Conservation (phyloP, 495 filamentous ascomycete species). For the Neurospora sp. region DNA sequence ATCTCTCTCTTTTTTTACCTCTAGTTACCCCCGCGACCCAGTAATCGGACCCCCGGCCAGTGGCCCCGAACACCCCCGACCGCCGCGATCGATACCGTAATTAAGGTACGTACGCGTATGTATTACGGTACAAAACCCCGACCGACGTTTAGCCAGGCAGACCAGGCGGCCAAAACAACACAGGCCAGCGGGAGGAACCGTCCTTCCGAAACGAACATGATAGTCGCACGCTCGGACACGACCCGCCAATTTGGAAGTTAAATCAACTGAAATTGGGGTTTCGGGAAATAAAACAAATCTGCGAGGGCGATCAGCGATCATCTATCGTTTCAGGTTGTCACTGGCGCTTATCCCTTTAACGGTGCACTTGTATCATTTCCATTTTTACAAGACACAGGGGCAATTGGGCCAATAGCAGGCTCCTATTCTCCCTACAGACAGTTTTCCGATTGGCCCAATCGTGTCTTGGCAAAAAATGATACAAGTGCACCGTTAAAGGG, state of each 20-base stretch:
- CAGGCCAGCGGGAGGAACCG: not conserved
- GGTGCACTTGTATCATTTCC: too few species aligned
- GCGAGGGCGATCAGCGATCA: not conserved
- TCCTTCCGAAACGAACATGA: not conserved
- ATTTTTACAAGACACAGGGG: too few species aligned
- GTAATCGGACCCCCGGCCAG: not conserved
- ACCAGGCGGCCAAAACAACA: not conserved
- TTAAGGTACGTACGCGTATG: not conserved
- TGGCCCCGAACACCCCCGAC: not conserved
- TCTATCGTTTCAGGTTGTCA: not conserved
- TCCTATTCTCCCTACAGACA: too few species aligned
- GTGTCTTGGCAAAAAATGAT: too few species aligned
- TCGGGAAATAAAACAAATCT: not conserved
- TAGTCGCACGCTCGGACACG: not conserved
- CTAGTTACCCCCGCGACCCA: not conserved
- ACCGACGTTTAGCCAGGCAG: not conserved
- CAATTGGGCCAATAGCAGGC: too few species aligned
- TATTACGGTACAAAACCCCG: not conserved
- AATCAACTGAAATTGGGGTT: not conserved
- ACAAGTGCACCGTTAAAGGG: too few species aligned
- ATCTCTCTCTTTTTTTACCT: not conserved
- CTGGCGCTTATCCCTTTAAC: not conserved
- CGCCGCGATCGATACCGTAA: not conserved
- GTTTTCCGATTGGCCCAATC: too few species aligned
- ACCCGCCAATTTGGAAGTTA: not conserved